A percentile compares a stretch with the other conserved stretches of the same genome.
Evolutionary conservation across 2,329 filamentous ascomycete genomes (phyloP).

Genomic region (Aspergillus cejpii): DNA sequence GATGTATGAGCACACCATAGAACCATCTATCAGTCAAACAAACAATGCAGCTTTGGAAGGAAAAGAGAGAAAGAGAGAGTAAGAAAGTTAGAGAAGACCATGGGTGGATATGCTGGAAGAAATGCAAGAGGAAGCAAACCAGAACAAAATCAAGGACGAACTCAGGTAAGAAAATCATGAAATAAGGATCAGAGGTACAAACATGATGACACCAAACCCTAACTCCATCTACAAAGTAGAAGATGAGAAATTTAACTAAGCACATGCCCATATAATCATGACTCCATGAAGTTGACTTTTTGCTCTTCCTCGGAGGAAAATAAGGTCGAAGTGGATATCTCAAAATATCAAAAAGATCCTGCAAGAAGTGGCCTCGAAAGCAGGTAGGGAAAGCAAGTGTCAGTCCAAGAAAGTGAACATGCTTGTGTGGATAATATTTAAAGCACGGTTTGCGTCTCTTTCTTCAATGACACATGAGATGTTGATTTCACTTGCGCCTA

Average conservation of each 20-base stretch:
- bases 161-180: not conserved
- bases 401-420: slow-evolving; percentile 91
- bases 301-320: no score
- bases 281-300: not conserved
- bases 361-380: not conserved
- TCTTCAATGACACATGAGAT: slow-evolving; percentile 97
- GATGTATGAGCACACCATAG: no score
- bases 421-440: slow-evolving; percentile 94
- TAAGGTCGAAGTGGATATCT: no score
- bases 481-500: slow-evolving; percentile 96
- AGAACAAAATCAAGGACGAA: no score
- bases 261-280: not conserved
- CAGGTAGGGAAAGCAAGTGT: slow-evolving; percentile 1
- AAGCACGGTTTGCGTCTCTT: slow-evolving; percentile 79
- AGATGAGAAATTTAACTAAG: no score
- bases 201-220: no score
- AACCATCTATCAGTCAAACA: no score
- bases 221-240: no score
- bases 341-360: not conserved
- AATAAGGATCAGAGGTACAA: not conserved
- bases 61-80: not conserved
- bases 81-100: not conserved
- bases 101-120: no score
- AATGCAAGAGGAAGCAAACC: no score
- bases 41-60: not conserved